phyloP scores from a whole-genome alignment of 2,329 filamentous ascomycete genomes.

The Hymenoscyphus scutula region DNA sequence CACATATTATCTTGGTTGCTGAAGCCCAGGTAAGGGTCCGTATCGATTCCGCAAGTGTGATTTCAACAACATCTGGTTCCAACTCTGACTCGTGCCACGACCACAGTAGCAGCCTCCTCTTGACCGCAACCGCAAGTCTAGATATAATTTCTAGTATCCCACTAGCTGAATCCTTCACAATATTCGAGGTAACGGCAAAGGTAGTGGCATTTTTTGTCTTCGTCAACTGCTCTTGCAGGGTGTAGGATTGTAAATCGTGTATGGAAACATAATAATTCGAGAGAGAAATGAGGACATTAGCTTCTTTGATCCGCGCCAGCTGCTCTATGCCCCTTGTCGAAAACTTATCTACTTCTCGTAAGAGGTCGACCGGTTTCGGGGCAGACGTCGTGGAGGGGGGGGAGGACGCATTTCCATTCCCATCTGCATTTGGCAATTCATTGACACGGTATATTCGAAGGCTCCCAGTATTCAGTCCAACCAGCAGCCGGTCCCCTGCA shows the following conservation, averaged over 20 bases:
- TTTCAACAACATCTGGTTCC: conserved; percentile 68
- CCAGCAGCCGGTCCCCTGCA: conserved; percentile 81
- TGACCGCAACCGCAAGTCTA: conserved; percentile 85
- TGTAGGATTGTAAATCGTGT: conserved; percentile 83
- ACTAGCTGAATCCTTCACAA: conserved; percentile 82
- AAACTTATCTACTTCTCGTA: conserved; percentile 93
- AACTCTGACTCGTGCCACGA: conserved; percentile 96
- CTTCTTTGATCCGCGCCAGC: conserved; percentile 92
- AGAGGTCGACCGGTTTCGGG: conserved; percentile 69
- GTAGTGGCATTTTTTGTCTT: conserved; percentile 85
- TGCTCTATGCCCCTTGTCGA: conserved; percentile 87
- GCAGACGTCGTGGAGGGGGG: conserved; percentile 32
- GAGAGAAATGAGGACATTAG: conserved; percentile 84
- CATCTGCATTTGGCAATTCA: conserved; percentile 47
- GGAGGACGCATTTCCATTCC: conserved; percentile 14
- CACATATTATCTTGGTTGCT: conserved; percentile 81
- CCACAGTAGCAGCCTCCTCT: conserved; percentile 86
- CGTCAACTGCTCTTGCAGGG: conserved; percentile 73
- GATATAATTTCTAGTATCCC: conserved; percentile 93
- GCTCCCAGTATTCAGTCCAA: conserved; percentile 85
- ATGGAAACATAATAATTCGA: conserved; percentile 88
- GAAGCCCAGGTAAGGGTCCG: conserved; percentile 90
- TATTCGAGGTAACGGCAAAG: conserved; percentile 94
- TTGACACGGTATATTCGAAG: conserved; percentile 91
- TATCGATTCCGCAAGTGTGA: conserved; percentile 77